Conservation (phyloP, 140 eudicot species). For the Anethum foeniculum region DNA sequence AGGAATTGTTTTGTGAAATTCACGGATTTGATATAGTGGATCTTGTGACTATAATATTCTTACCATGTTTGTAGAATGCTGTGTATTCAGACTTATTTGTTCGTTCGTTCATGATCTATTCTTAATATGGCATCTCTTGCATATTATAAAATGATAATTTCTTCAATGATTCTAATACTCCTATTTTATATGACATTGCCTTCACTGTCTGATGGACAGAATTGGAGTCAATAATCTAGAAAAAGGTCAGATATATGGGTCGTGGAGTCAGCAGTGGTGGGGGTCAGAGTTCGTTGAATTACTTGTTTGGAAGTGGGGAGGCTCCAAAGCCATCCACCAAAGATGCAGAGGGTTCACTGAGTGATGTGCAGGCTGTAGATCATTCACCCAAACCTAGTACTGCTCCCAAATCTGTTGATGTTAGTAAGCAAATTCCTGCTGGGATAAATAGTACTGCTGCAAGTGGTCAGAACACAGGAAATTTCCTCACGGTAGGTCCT, state of each 20-base stretch:
- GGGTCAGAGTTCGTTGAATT: constrained; percentile 73
- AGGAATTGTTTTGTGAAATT: background rate
- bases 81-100: background rate
- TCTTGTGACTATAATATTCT: background rate
- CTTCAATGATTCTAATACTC: background rate
- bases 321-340: constrained; percentile 57
- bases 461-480: constrained; percentile 8
- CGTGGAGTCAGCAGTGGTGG: constrained; percentile 80
- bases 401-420: constrained; percentile 4
- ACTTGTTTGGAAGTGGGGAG: constrained; percentile 71
- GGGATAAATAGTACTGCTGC: background rate
- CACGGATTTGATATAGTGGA: background rate
- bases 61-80: background rate
- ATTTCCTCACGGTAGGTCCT: constrained; percentile 9
- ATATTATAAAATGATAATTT: background rate
- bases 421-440: constrained; percentile 9
- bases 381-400: constrained; percentile 13
- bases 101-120: background rate
- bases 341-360: constrained; percentile 29
- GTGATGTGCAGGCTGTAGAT: constrained; percentile 32
- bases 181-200: background rate
- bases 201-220: background rate
- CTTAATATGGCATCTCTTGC: background rate
- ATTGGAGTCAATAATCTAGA: background rate
- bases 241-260: constrained; percentile 29